Percentiles rank a stretch among this genome's conserved stretches.
Evolutionary conservation across 176 grass and related monocot species (phyloP).

Genomic region (Phyllostachys edulis): DNA sequence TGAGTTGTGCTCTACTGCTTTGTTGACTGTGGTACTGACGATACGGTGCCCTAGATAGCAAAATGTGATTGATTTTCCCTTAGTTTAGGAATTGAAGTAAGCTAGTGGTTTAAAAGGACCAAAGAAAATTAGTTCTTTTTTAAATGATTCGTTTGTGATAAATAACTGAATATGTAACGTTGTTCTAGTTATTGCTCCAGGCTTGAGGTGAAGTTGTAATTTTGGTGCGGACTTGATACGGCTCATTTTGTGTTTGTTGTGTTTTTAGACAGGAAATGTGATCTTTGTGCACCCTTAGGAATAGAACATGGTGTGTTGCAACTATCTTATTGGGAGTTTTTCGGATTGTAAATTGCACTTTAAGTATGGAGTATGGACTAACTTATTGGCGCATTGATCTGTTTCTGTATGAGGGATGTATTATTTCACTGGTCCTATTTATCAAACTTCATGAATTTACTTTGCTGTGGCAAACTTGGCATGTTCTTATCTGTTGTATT

Average conservation of each 20-base stretch:
- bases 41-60: not conserved
- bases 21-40: not conserved
- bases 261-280: not conserved
- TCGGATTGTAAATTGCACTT: not conserved
- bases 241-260: not conserved
- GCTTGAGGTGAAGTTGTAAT: not conserved
- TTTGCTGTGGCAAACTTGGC: not conserved
- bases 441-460: slow-evolving; percentile 7
- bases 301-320: not conserved
- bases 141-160: not conserved
- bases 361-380: not conserved
- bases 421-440: not conserved
- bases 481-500: not conserved
- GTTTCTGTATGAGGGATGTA: not conserved
- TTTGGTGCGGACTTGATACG: not conserved
- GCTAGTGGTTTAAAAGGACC: not conserved
- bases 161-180: not conserved
- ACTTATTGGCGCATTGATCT: not conserved
- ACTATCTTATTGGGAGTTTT: not conserved
- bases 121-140: not conserved
- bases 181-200: not conserved
- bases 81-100: not conserved
- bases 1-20: not conserved
- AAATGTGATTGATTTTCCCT: not conserved
- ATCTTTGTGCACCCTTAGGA: not conserved